A percentile compares a stretch with the other conserved stretches of the same genome.
phyloP scores from a whole-genome alignment of 1,284 basidiomycete species.

The Cutaneotrichosporon sp. region DNA sequence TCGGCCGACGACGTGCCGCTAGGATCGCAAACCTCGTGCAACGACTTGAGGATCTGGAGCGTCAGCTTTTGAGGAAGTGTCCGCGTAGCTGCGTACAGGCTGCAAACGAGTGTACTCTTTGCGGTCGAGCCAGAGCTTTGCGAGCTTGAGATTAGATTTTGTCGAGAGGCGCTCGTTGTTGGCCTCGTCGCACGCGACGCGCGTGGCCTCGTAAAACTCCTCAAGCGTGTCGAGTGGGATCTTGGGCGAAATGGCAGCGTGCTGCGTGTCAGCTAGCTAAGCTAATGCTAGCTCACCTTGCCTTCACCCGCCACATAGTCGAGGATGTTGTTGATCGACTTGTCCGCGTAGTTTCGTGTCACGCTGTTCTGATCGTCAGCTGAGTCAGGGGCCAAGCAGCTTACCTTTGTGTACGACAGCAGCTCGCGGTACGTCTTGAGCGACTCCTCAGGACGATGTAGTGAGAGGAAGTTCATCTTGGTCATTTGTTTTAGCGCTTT shows the following conservation, averaged over 20 bases:
- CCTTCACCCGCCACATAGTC: constrained; percentile 88
- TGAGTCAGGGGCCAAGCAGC: constrained; percentile 2
- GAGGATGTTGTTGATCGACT: constrained; percentile 96
- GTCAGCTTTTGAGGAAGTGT: no score
- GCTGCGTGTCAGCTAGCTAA: constrained; percentile 21
- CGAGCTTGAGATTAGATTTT: constrained; percentile 95
- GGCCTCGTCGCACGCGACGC: constrained; percentile 79
- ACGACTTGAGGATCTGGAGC: constrained; percentile 48
- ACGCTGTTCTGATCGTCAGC: constrained; percentile 29
- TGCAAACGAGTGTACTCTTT: constrained; percentile 81
- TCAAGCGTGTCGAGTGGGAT: constrained; percentile 85
- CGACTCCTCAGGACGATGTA: constrained; percentile 75
- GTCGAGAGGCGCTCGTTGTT: constrained; percentile 96
- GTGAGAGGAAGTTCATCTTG: constrained; percentile 79
- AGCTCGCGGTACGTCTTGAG: constrained; percentile 78
- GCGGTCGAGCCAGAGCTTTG: constrained; percentile 93
- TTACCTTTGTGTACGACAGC: constrained; percentile 76
- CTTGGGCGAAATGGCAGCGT: constrained; percentile 45
- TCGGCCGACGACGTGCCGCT: constrained; percentile 42
- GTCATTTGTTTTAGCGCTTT: constrained; percentile 98
- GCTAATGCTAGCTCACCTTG: constrained; percentile 57
- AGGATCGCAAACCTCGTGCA: constrained; percentile 50
- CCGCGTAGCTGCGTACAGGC: constrained; percentile 54
- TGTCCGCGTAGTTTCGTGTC: constrained; percentile 67
- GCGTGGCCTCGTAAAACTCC: constrained; percentile 90